Conservation (phyloP, 305 asterid genomes). For the Fraxinus baroniana region DNA sequence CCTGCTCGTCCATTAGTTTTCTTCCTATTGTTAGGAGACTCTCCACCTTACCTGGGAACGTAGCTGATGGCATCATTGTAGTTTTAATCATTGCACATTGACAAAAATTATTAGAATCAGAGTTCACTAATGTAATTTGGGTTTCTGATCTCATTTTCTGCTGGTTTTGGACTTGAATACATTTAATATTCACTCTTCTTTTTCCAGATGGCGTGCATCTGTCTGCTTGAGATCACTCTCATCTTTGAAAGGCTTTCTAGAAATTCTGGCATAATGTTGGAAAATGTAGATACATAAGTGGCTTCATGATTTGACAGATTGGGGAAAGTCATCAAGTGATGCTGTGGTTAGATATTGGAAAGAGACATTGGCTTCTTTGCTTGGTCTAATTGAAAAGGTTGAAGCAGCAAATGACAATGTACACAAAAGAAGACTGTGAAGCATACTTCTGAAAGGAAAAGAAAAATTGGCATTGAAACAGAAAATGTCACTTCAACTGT, state of each 20-base stretch:
- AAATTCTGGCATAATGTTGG: constrained; percentile 37
- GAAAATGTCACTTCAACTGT: constrained; percentile 21
- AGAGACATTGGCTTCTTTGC: constrained; percentile 59
- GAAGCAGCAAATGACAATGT: constrained; percentile 28
- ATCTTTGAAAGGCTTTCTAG: constrained; percentile 56
- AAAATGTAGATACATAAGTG: constrained; percentile 54
- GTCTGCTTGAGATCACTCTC: constrained; percentile 73
- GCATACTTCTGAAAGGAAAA: constrained; percentile 45
- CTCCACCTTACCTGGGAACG: not conserved
- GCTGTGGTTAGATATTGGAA: constrained; percentile 77
- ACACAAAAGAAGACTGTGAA: constrained; percentile 31
- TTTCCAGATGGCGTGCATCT: constrained; percentile 85
- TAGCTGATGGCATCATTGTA: not conserved
- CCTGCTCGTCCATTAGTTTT: not conserved
- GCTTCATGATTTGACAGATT: constrained; percentile 82
- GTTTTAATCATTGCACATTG: not conserved
- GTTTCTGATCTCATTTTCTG: constrained; percentile 23
- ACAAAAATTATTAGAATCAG: constrained; percentile 23
- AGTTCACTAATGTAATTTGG: constrained; percentile 19
- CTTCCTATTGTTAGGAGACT: not conserved
- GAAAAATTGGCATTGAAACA: constrained; percentile 32
- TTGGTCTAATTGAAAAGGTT: constrained; percentile 50
- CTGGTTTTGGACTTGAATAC: constrained; percentile 15
- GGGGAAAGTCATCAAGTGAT: constrained; percentile 89
- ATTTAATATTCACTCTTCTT: constrained; percentile 16